Evolutionary conservation across 176 grass and related monocot genomes (phyloP), one percentile per base, ranked within the genome.

Genomic region (Triticum monococcum): DNA sequence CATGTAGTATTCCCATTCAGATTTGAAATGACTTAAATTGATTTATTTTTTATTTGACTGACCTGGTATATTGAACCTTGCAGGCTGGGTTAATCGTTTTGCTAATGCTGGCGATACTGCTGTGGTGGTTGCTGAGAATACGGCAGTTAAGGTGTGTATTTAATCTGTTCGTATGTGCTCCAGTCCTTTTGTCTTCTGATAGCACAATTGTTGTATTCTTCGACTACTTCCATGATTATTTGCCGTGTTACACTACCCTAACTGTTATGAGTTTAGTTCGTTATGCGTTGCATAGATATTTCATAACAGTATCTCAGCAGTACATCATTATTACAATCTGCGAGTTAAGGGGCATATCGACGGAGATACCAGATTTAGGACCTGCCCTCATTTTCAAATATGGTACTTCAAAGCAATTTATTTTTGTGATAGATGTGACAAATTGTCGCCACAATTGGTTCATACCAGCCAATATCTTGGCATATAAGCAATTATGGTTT

Each of bases 81-180:
- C 88, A 99, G 97, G 97, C 65, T 99, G 97, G 97, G 92, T 99
- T 74, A 99, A 99, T 83, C 94, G 97, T 40, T 99, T 99, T 92
- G 97, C 97, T 24, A 96, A 99, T 81, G 92, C 94, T 8, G 97
- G 94, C 84, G 94, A 99, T 86, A 94, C 94, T 69, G 94, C 94
- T 68, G 89, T 96, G 66, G 90, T 94, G 78, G 94, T 91, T 88
- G 97, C 97, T 52, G 97, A 88, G 84, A 99, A 90, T 67, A 92
- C 97, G 67, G 94, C 97, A 80, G 88, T 91, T 80, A 90, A 90
- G 90, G 97, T 96, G 48, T 32, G 26, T 75, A 52, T 41, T 93
- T 28, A 71, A 71, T 59, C 41, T 46, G 10, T n/a, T 68, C 10
- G 37, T 48, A 33, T 40, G 10, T 45, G 16, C 26, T 5, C n/a